Evolutionary conservation across 2,329 filamentous ascomycete genomes (phyloP).

Genomic region (Trematosphaeria pertusa): DNA sequence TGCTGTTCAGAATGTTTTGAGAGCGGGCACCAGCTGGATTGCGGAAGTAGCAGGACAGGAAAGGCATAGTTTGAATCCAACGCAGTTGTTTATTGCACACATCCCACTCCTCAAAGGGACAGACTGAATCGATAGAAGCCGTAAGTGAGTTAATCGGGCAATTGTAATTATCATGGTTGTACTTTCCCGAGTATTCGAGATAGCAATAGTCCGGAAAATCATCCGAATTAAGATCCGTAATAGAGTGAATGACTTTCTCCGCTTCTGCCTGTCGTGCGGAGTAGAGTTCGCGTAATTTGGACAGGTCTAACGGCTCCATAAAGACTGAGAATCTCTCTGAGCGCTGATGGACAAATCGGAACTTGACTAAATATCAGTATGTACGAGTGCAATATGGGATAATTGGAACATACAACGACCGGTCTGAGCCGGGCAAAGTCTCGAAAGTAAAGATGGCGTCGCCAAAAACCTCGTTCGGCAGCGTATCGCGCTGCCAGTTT

Average conservation of each 20-base stretch:
- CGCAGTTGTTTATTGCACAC: constrained; percentile 2
- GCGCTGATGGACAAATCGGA: not conserved
- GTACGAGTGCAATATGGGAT: not conserved
- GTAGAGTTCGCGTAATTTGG: not conserved
- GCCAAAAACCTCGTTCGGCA: not conserved
- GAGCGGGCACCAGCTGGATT: not conserved
- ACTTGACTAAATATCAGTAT: constrained; percentile 2
- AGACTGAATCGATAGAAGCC: not conserved
- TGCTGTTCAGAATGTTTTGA: constrained; percentile 2
- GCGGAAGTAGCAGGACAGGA: constrained; percentile 7
- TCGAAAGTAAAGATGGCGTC: constrained; percentile 1
- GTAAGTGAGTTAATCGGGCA: not conserved
- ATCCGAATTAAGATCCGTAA: not conserved
- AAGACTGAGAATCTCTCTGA: constrained; percentile 5
- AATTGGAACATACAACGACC: constrained; percentile 1
- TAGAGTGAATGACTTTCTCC: not conserved
- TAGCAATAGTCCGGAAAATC: not conserved
- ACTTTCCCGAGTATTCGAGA: constrained; percentile 1
- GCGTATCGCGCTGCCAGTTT: not conserved
- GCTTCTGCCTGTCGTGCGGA: constrained; percentile 1
- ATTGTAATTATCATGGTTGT: not conserved
- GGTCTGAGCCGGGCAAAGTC: not conserved
- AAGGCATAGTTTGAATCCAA: constrained; percentile 1
- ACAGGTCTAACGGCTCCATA: constrained; percentile 4
- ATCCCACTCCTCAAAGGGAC: constrained; percentile 4